Conservation (phyloP, 148 eudicot species). For the Dianthus caryophyllus region DNA sequence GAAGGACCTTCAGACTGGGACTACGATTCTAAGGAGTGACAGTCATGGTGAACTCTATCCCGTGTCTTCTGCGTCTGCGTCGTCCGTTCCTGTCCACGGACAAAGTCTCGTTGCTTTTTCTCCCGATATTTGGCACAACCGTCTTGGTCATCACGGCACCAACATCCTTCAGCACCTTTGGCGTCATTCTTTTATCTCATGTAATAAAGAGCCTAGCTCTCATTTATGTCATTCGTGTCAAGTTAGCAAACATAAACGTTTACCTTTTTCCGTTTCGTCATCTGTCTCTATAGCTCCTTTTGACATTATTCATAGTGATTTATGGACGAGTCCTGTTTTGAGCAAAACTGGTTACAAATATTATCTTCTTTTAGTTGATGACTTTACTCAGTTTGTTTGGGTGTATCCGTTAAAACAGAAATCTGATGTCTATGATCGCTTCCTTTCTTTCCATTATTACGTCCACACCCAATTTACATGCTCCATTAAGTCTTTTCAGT, state of each 20-base stretch:
- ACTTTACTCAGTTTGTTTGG: neutral
- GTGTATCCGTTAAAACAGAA: neutral
- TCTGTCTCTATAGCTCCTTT: neutral
- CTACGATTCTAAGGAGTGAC: neutral
- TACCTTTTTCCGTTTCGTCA: neutral
- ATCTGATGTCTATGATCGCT: no score
- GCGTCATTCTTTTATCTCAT: neutral
- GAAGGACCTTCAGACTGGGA: neutral
- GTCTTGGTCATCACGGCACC: neutral
- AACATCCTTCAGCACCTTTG: neutral
- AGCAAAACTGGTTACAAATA: neutral
- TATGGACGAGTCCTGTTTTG: neutral
- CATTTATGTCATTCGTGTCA: neutral
- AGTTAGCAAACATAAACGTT: neutral
- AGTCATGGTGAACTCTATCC: neutral
- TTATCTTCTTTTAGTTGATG: neutral
- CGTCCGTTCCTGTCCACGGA: neutral
- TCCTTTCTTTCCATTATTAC: neutral
- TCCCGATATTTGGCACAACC: neutral
- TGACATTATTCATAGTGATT: no score
- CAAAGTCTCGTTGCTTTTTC: neutral
- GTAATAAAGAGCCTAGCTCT: neutral
- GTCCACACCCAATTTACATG: neutral
- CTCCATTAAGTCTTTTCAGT: neutral
- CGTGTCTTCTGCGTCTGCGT: neutral